These are phyloP conservation scores for Trametes punicea DNA, from an alignment of 768 basidiomycete species.

Conservation along the genomic window DNA sequence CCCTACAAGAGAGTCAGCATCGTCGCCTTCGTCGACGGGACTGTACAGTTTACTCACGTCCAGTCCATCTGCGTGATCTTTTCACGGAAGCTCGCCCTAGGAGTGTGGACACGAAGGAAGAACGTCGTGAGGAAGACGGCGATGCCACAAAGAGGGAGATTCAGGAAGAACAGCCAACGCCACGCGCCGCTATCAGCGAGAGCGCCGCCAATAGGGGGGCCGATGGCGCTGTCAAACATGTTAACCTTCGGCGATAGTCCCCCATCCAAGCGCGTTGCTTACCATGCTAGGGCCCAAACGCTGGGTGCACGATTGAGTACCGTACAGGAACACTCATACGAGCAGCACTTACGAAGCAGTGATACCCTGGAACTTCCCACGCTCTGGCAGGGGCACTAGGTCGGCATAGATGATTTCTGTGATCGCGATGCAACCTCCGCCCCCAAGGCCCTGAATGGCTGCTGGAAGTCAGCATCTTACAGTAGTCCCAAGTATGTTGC, in stretches of 20 bases:
- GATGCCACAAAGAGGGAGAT: conserved; percentile 17
- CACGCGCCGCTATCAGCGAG: conserved; percentile 8
- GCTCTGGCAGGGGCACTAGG: conserved; percentile 25
- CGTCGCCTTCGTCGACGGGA: conserved; percentile 25
- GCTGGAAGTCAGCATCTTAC: background rate
- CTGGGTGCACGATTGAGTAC: background rate
- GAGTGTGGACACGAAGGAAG: conserved; percentile 19
- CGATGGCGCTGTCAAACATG: conserved; percentile 20
- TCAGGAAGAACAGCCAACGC: conserved; percentile 13
- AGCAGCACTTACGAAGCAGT: background rate
- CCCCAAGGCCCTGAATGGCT: conserved; percentile 28
- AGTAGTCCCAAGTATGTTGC: background rate
- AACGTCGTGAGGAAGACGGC: background rate
- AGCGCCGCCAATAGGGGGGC: conserved; percentile 29
- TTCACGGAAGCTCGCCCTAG: conserved; percentile 24
- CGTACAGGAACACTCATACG: background rate
- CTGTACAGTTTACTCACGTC: conserved; percentile 26
- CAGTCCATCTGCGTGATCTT: conserved; percentile 35
- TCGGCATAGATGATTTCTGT: conserved; percentile 26
- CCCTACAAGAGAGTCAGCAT: conserved; percentile 19
- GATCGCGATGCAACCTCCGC: conserved; percentile 19
- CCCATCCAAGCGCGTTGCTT: background rate
- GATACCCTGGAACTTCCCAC: conserved; percentile 31
- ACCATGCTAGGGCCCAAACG: conserved; percentile 4
- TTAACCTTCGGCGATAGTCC: background rate